Percentiles rank a stretch among this genome's conserved stretches.
Evolutionary conservation across 768 basidiomycete genomes (phyloP).

Genomic region (Mycena vulgaris): DNA sequence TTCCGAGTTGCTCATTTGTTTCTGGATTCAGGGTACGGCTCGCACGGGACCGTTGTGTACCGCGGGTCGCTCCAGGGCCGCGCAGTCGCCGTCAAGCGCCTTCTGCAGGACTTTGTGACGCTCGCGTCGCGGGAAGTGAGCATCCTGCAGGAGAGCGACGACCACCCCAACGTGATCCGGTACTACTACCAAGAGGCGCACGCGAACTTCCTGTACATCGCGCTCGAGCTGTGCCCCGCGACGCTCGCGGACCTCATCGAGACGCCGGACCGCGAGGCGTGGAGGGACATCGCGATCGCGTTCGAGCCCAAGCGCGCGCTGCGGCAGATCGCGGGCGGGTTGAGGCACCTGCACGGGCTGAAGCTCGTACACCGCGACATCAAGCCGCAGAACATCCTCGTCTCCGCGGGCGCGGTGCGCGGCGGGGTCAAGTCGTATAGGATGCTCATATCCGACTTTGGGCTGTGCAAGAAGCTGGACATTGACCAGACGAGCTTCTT

Average conservation of each 20-base stretch:
- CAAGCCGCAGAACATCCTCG: conserved; percentile 97
- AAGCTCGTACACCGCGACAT: conserved; percentile 99
- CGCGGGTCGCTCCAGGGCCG: conserved; percentile 96
- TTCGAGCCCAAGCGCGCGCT: conserved; percentile 94
- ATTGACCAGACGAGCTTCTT: conserved; percentile 97
- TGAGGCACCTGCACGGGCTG: conserved; percentile 92
- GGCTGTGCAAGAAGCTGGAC: conserved; percentile 95
- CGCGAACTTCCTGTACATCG: conserved; percentile 96
- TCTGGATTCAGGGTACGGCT: conserved; percentile 83
- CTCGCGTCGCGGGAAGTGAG: conserved; percentile 94
- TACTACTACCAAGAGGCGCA: conserved; percentile 98
- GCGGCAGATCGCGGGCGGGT: conserved; percentile 87
- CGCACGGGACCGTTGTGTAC: conserved; percentile 97
- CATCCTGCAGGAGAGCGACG: conserved; percentile 96
- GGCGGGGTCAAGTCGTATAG: conserved; percentile 66
- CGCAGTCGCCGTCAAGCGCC: conserved; percentile 97
- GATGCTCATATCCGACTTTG: conserved; percentile 98
- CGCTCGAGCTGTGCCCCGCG: conserved; percentile 94
- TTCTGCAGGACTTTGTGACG: conserved; percentile 95
- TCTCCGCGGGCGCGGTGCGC: conserved; percentile 77
- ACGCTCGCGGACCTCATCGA: conserved; percentile 92
- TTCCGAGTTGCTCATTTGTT: conserved; percentile 19
- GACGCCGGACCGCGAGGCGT: conserved; percentile 74
- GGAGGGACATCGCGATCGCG: conserved; percentile 81
- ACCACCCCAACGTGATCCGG: conserved; percentile 98